Conservation (phyloP, 192 early-diverging fungal species). For the Pilaira anomala region DNA sequence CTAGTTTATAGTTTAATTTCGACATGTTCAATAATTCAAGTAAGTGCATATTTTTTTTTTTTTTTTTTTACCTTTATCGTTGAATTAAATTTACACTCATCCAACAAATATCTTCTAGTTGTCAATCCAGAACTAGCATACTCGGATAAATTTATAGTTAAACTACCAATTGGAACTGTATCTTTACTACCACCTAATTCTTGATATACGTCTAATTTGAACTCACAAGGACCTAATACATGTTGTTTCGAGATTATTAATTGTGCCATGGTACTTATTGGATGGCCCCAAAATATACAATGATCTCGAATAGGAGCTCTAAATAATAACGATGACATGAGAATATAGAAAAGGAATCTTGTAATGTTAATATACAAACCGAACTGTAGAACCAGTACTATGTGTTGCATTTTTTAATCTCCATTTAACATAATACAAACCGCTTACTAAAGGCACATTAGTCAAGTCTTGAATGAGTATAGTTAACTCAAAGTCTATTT, state of each 20-base stretch:
- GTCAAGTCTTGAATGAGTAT: slow-evolving; percentile 72
- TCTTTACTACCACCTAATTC: slow-evolving; percentile 60
- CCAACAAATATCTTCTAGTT: slow-evolving; percentile 56
- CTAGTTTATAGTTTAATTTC: slow-evolving; percentile 24
- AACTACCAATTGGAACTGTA: slow-evolving; percentile 59
- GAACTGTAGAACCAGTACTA: slow-evolving; percentile 31
- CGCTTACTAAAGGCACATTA: slow-evolving; percentile 78
- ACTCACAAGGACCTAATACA: slow-evolving; percentile 70
- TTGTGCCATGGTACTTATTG: slow-evolving; percentile 48
- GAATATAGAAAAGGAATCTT: background rate
- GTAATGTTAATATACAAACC: slow-evolving; percentile 20
- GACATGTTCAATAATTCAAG: no score
- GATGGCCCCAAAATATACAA: slow-evolving; percentile 62
- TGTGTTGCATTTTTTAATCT: slow-evolving; percentile 47
- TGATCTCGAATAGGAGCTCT: slow-evolving; percentile 32
- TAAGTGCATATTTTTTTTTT: no score
- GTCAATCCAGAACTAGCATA: slow-evolving; percentile 56
- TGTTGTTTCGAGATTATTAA: slow-evolving; percentile 73
- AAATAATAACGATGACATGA: background rate
- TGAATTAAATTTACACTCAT: slow-evolving; percentile 78
- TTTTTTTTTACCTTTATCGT: slow-evolving; percentile 59
- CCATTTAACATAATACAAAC: slow-evolving; percentile 82
- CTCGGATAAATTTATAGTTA: slow-evolving; percentile 78
- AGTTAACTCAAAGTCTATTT: slow-evolving; percentile 61
- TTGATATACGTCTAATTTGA: slow-evolving; percentile 60